These are phyloP conservation scores for Cyclospora cayetanensis DNA, from an alignment of 169 alveolate genomes.

Conservation along the genomic window DNA sequence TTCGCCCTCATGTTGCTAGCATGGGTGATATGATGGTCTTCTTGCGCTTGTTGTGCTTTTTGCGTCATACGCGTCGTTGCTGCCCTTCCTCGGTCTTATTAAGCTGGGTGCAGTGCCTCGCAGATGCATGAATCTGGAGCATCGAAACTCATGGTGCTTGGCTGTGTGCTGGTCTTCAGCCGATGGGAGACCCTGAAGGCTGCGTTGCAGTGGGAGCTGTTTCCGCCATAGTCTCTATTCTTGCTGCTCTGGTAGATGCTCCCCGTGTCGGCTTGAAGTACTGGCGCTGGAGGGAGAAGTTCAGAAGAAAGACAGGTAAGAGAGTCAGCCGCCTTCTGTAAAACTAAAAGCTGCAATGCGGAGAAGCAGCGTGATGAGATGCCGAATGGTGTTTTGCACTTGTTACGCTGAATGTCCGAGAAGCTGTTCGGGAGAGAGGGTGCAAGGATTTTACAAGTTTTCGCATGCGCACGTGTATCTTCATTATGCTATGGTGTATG, in stretches of 20 bases:
- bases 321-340: background rate
- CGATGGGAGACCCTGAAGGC: slow-evolving; percentile 8
- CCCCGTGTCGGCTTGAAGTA: background rate
- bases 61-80: no score
- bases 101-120: no score
- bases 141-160: no score
- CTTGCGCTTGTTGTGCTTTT: no score
- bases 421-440: background rate
- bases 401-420: background rate
- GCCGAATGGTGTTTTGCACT: background rate
- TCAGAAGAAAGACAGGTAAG: background rate
- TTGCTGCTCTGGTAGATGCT: background rate
- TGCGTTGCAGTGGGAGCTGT: slow-evolving; percentile 2
- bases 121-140: no score
- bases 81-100: no score
- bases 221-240: background rate
- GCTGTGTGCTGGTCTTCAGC: background rate
- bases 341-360: background rate
- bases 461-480: background rate
- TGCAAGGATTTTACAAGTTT: background rate
- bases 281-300: background rate
- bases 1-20: no score
- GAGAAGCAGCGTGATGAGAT: background rate
- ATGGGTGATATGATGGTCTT: no score
- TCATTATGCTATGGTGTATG: background rate